Evolutionary conservation across 768 basidiomycete genomes (phyloP).

Genomic region (Russula vinacea): DNA sequence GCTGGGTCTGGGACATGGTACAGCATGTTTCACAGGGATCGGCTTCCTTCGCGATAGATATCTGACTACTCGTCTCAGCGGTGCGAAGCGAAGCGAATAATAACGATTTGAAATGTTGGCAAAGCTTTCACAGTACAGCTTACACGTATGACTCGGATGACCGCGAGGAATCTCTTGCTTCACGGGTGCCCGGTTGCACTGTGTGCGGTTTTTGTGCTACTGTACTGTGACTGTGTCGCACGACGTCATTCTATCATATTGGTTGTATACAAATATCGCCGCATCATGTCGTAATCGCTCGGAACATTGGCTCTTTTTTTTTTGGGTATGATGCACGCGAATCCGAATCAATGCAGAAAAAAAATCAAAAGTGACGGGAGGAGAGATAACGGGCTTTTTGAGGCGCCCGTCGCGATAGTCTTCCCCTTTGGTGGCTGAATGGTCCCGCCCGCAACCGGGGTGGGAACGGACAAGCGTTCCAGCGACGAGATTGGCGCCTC

Average conservation of each 20-base stretch:
- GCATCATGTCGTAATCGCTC: not conserved
- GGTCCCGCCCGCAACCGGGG: not conserved
- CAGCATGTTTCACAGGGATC: not conserved
- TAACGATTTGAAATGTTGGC: not conserved
- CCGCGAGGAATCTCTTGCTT: not conserved
- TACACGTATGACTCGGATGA: not conserved
- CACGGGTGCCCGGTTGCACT: not conserved
- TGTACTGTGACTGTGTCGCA: not conserved
- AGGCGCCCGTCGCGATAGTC: not conserved
- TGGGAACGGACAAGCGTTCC: not conserved
- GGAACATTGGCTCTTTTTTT: not conserved
- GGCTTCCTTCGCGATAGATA: not conserved
- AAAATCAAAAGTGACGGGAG: not conserved
- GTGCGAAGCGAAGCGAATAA: not conserved
- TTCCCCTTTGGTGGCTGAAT: not conserved
- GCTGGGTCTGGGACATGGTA: not conserved
- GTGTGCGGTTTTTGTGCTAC: not conserved
- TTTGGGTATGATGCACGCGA: not conserved
- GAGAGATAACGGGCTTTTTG: not conserved
- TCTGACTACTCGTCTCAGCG: not conserved
- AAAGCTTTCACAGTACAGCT: not conserved
- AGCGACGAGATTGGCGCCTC: slow-evolving; percentile 7
- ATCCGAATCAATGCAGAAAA: not conserved
- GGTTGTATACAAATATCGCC: not conserved
- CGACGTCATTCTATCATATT: not conserved